Evolutionary conservation across 371 early-diverging fungal species (phyloP), one percentile per base, ranked within the genome.

Genomic region (Saksenaea oblongispora): DNA sequence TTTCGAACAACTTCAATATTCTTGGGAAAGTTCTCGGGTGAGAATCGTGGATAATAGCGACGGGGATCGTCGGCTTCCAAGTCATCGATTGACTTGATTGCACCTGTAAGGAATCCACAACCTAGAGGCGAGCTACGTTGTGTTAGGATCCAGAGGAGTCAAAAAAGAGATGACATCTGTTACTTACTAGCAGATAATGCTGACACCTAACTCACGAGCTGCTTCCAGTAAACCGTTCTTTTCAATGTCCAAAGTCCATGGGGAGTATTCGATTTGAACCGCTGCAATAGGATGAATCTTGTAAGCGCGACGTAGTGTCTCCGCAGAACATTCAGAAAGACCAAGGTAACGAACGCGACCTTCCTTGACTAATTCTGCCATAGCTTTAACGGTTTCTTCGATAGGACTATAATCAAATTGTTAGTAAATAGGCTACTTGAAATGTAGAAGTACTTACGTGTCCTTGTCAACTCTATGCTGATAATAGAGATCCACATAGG

Each of bases 201-300:
- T 77, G 41, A 89, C 76, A n/a, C 87, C 84, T 15, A 87, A 75
- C 57, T 87, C 85, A n/a, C 83, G 70, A 56, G 85, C 83, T 8
- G 85, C 68, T 14, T 83, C 76, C 9, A 86, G 59, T 34, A 82
- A 59, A 8, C 78, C 86, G 66, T 86, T 80, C 7, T 63, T 62
- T 62, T 85, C 84, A 53, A 84, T 84, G 47, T 83, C 78, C 22
- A 82, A 71, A 22, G 73, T 54, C 83, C 84, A 85, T 8, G 84
- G 84, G 36, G 74, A 72, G 67, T 78, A 83, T 62, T 82, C 80
- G 13, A 83, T 63, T 63, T 90, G 83, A 26, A 85, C 72, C 2
- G 87, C 87, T 15, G 84, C 59, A 34, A 90, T 88, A 24, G 87
- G 89, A 63, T 90, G 88, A 2, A 90, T 73, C 58, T 76, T 77